Evolutionary conservation across 495 filamentous ascomycete genomes (phyloP), one percentile per base, ranked within the genome.

Genomic region (Annulohypoxylon moriforme): DNA sequence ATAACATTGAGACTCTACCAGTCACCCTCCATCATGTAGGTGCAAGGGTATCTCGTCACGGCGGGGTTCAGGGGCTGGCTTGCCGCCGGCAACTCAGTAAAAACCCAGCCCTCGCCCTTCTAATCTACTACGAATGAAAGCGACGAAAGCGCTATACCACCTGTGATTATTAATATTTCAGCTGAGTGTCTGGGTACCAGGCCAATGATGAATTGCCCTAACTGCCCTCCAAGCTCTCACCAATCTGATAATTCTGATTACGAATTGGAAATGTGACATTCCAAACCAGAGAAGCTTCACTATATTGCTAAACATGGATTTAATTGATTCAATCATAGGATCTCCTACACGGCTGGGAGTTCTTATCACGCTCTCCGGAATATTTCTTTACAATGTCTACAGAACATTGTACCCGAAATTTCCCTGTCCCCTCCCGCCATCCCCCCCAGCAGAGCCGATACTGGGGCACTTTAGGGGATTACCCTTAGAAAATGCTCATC

Each of bases 391-490:
- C 24, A 44, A 46, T 52, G 18, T 46, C n/a, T 57, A 63, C 8
- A 40, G 49, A 44, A 53, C 9, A 1, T 14, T 58, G 25, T 64
- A 60, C 16, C 63, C 2, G 61, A 78, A 25, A 59, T 72, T 57
- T 75, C 79, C 57, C 67, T 76, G 27, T 63, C 79, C 68, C 38
- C 83, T 75, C 58, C 83, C 69, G 38, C 82, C 76, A 33, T 79
- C 76, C 61, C 82, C 73, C 60, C 81, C 78, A 31, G 77, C 66
- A 44, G 81, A 80, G 76, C 77, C 77, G 34, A 52, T 85, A 13
- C 71, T 84, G 1, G 82, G 82, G 0, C 82, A 85, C 58, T 76
- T 80, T 59, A 79, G 81, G 25, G 67, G 75, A 4, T 69, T 84
- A 7, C 82, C 82, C 1, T 59, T 62, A 29, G 78, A 81, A 24